Base-by-base conservation (phyloP, 2,329 filamentous ascomycete species). In the Aspergillus sp. region DNA sequence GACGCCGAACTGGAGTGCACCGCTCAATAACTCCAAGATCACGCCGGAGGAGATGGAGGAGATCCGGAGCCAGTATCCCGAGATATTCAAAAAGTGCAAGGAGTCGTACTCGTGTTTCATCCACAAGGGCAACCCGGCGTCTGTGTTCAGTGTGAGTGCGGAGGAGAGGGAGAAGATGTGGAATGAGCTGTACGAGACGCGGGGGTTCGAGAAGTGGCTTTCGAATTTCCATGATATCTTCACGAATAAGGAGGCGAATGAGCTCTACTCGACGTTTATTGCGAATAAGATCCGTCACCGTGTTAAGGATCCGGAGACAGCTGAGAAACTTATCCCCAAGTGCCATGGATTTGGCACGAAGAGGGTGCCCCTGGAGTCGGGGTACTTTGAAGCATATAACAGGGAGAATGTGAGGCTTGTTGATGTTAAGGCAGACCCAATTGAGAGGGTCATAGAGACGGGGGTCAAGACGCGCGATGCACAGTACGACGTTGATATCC, bases 1-100 rank as follows among this genome's bases (percentile, higher is more conserved):
- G 8, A 89, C 86, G 1, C 86, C 87, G 0, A 89, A 89, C 58
- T 74, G 87, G 6, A 84, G 84, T 0, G 64, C 89, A 0, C 86
- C 86, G 0, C 87, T 89, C 84, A 56, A 56, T 20, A 56, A 56
- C 41, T 27, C 15, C 2, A 17, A 12, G 6, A 56, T 56, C 5
- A 15, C 15, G 0, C 30, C 27, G 2, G 30, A 41, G 4, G 54
- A 56, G 24, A 56, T 56, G 54, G 20, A 44, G 3, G 11, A 40
- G 19, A 56, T 56, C 33, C 54, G 46, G 4, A 44, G 17, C 5
- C 22, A 15, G 4, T 84, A 84, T 50, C 76, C 73, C 0, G 73
- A 81, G 51, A 73, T 89, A 2, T 88, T 85, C 67, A 73, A 73
- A 27, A 70, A 75, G 34, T 81, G 85, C 2, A 76, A 81, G 64